Evolutionary conservation across 805 yeast genomes (phyloP), one percentile per base, ranked within the genome.

Genomic region (Nakazawaea ambrosiae): DNA sequence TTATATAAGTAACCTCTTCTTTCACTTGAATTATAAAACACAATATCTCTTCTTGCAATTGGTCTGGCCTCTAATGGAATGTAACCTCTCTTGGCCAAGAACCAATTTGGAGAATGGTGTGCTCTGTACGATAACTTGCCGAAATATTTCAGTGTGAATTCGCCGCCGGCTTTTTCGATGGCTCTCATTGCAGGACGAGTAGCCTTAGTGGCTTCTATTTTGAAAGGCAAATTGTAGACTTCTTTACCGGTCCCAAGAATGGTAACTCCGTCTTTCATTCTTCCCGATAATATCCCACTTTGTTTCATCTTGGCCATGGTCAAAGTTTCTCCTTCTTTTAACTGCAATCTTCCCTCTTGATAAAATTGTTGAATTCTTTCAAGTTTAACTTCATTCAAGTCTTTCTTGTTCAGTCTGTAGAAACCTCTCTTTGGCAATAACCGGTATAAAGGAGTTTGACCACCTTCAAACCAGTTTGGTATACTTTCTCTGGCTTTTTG

Each of bases 401-500:
- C 70, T 42, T 61, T 61, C 34, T 71, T 71, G 49, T 73, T 76
- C 19, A 71, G 74, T 56, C 86, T 75, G 50, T 73, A 77, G 65
- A 88, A 88, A 7, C 97, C 97, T 43, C 81, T 67, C 56, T 90
- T 90, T 48, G 97, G 95, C 61, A 86, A 78, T 48, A 83, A 65
- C 60, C 83, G 74, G 59, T 78, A 77, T 54, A 81, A 77, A 19
- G 97, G 97, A 2, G 97, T 92, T 58, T 92, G 98, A 57, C 98
- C 97, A 76, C 98, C 98, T 68, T 92, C 98, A 57, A 90, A 87
- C 90, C 95, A 86, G 42, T 82, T 75, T 40, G 88, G 90, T 22
- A 90, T 90, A 29, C 80, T 75, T 27, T 90, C 84, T 63, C 97
- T 77, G 9, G 97, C 96, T 65, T 90, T 90, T 59, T 90, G 97